Conservation (phyloP, 202 grass and related monocot genomes). For the Carex arenaria region DNA sequence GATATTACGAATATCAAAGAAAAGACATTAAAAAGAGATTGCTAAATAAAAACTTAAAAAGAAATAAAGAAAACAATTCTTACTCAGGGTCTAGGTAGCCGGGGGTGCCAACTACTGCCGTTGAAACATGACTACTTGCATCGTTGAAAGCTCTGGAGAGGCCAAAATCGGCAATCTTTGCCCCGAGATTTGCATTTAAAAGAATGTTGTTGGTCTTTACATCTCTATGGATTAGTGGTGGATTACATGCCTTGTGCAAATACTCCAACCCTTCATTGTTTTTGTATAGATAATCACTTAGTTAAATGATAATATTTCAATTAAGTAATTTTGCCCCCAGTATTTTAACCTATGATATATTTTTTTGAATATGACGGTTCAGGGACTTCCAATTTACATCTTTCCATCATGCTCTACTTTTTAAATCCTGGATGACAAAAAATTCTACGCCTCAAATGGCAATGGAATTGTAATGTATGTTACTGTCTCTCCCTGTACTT, state of each 20-base stretch:
- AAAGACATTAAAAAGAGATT: too few relatives aligned
- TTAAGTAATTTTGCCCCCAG: neutral
- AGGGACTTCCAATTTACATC: neutral
- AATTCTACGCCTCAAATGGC: neutral
- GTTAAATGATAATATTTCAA: neutral
- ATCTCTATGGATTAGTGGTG: conserved; percentile 51
- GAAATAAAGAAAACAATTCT: neutral
- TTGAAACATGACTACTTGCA: conserved; percentile 24
- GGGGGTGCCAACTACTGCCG: conserved; percentile 26
- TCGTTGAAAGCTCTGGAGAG: conserved; percentile 30
- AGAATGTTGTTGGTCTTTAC: conserved; percentile 56
- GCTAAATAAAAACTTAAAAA: neutral
- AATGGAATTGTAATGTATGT: neutral
- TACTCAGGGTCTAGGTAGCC: conserved; percentile 47
- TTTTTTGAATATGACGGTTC: neutral
- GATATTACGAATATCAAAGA: too few relatives aligned
- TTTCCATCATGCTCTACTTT: neutral
- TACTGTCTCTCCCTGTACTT: too few relatives aligned
- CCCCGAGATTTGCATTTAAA: conserved; percentile 32
- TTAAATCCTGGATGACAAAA: neutral
- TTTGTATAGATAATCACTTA: neutral
- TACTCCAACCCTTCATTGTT: conserved; percentile 44
- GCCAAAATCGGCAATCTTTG: conserved; percentile 53
- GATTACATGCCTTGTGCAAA: conserved; percentile 43
- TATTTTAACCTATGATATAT: neutral